These are phyloP conservation scores for Carallia brachiata DNA, from an alignment of 345 rosid species.

Conservation along the genomic window DNA sequence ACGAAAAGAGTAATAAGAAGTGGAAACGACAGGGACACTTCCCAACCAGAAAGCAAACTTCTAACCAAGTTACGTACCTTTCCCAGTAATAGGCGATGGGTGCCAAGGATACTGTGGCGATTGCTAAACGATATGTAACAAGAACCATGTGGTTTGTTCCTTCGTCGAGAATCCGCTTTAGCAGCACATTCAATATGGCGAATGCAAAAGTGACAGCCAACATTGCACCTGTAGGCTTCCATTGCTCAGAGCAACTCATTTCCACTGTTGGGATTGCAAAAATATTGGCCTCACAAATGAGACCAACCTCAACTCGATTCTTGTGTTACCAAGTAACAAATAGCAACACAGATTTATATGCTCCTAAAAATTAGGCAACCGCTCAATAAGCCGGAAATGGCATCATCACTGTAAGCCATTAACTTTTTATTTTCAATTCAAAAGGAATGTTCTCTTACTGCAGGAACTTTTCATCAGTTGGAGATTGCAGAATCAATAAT, in stretches of 20 bases:
- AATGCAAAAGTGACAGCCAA: constrained; percentile 18
- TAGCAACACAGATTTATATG: not conserved
- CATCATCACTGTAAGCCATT: not conserved
- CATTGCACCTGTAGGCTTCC: constrained; percentile 21
- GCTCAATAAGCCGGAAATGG: not conserved
- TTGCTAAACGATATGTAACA: constrained; percentile 19
- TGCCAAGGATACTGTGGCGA: constrained; percentile 20
- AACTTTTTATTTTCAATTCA: constrained; percentile 3
- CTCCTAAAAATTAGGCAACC: not conserved
- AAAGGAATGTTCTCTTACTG: not conserved
- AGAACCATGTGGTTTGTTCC: constrained; percentile 28
- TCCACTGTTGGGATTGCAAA: no score
- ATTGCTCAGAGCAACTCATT: constrained; percentile 10
- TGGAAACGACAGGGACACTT: constrained; percentile 4
- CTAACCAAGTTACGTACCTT: constrained; percentile 12
- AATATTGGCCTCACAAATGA: not conserved
- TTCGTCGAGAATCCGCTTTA: constrained; percentile 22
- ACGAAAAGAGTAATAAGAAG: constrained; percentile 12
- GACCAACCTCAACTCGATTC: not conserved
- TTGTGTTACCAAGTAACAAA: not conserved
- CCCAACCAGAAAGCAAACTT: no score
- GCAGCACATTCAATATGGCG: constrained; percentile 25
- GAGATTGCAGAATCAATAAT: constrained; percentile 4
- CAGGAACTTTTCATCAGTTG: not conserved
- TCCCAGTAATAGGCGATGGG: constrained; percentile 28